Base-by-base conservation (phyloP, 495 filamentous ascomycete genomes). In the Massariosphaeria phaeospora region DNA sequence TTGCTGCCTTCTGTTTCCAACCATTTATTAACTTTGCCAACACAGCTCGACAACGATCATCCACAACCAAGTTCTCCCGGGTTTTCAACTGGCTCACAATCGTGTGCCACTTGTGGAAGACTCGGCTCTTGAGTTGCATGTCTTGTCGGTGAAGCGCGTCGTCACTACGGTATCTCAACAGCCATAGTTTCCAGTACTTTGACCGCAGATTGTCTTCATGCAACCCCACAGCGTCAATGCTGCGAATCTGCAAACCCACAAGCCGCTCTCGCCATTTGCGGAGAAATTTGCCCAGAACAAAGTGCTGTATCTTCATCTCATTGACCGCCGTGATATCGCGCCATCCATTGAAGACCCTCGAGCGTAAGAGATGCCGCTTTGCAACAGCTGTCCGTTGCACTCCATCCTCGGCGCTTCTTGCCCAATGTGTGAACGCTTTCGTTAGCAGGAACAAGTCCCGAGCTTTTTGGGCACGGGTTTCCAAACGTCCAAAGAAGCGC, bases 341-440 rank as follows among this genome's bases (percentile, higher is more conserved):
- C 87, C 87, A 93, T 2, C 82, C 82, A 59, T 83, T 81, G 66
- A 91, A 93, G 61, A 84, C 89, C 49, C 82, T 83, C 49, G 80
- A 77, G 55, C 82, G 72, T 11, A 91, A 69, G 21, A 91, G 77
- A 66, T 86, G 85, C 55, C 77, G 70, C 50, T 84, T 77, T 21
- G 84, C 86, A 44, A 77, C 71, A 18, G 75, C 74, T 2, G 82
- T 84, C 31, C 70, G 74, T 52, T 76, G 70, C 15, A 79, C 72
- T 57, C 84, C 77, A 40, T 89, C 83, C 6, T 73, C 74, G 31
- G 81, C 72, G 15, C 76, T 70, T 42, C 81, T 77, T 24, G 79
- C 79, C 87, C 87, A 91, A 59, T 88, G 83, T 3, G 79, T 79
- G 59, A 89, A 88, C 2, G 84, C 82, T 66, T 84, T 85, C 1